A percentile compares a stretch with the other conserved stretches of the same genome.
These are phyloP conservation scores for Volvox africanus DNA, from an alignment of 139 green algal genomes.

Conservation along the genomic window DNA sequence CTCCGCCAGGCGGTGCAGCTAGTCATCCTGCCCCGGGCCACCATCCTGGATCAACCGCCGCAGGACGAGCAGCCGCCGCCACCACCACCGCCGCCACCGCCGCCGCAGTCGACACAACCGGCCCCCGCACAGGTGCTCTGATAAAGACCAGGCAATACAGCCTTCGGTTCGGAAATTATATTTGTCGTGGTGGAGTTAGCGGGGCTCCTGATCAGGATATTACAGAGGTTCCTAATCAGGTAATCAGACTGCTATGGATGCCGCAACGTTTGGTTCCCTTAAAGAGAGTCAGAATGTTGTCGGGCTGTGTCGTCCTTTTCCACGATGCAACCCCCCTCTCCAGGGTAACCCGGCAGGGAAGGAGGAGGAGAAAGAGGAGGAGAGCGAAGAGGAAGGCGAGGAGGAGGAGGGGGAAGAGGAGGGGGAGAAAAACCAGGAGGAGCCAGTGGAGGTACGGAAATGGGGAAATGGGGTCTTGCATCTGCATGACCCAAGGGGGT, in stretches of 20 bases:
- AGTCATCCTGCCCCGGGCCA: conserved; percentile 92
- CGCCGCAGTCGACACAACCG: conserved; percentile 63
- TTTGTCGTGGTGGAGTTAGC: no score
- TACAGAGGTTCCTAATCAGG: no score
- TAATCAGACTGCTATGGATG: no score
- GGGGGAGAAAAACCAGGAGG: conserved; percentile 78
- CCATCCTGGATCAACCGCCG: conserved; percentile 73
- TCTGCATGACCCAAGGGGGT: no score
- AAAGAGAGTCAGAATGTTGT: no score
- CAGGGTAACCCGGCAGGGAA: neutral
- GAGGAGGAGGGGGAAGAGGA: conserved; percentile 74
- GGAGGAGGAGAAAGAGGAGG: conserved; percentile 44
- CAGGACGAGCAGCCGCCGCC: conserved; percentile 78
- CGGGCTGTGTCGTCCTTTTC: no score
- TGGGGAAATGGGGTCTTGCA: neutral
- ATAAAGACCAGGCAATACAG: no score
- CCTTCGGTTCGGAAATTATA: no score
- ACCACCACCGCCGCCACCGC: conserved; percentile 88
- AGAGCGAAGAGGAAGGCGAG: neutral
- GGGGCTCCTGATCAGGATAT: no score
- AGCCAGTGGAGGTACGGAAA: conserved; percentile 84
- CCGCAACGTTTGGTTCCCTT: no score
- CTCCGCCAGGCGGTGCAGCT: conserved; percentile 92
- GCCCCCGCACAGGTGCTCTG: no score
- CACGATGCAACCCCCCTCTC: no score